These are phyloP conservation scores for Nemania bipapillata DNA, from an alignment of 2,329 filamentous ascomycete genomes.

Conservation along the genomic window DNA sequence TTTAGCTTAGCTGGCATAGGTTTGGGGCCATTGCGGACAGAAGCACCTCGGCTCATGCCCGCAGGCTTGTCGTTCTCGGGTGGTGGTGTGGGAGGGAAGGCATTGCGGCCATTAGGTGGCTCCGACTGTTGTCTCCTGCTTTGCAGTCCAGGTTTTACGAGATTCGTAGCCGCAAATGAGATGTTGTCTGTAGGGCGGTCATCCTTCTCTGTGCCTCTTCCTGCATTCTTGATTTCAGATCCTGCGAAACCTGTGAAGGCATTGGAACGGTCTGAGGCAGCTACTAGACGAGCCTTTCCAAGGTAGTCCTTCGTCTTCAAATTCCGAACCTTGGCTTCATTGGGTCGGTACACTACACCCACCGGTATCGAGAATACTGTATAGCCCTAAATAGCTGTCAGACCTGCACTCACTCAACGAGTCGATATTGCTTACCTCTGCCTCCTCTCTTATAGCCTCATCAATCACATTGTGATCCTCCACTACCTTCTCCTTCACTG, in stretches of 20 bases:
- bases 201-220: constrained; percentile 70
- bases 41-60: constrained; percentile 64
- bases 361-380: constrained; percentile 98
- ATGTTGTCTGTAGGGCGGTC: constrained; percentile 85
- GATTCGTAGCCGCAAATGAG: constrained; percentile 90
- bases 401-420: constrained; percentile 23
- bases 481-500: constrained; percentile 94
- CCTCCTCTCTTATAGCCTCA: constrained; percentile 91
- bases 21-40: constrained; percentile 70
- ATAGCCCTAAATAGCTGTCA: constrained; percentile 75
- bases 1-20: constrained; percentile 72
- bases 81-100: constrained; percentile 98
- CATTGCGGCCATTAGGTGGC: constrained; percentile 78
- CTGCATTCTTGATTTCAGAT: constrained; percentile 78
- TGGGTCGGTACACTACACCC: constrained; percentile 92
- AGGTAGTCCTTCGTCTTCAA: constrained; percentile 98
- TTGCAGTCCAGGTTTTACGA: constrained; percentile 85
- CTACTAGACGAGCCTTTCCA: constrained; percentile 92
- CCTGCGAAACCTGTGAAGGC: constrained; percentile 85
- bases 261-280: constrained; percentile 82
- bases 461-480: constrained; percentile 98
- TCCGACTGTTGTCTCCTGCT: constrained; percentile 88
- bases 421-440: constrained; percentile 71
- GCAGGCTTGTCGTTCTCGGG: constrained; percentile 80
- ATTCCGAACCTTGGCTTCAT: constrained; percentile 98